Evolutionary conservation across 2,329 filamentous ascomycete species (phyloP).

Genomic region (Fusarium odoratissimum): DNA sequence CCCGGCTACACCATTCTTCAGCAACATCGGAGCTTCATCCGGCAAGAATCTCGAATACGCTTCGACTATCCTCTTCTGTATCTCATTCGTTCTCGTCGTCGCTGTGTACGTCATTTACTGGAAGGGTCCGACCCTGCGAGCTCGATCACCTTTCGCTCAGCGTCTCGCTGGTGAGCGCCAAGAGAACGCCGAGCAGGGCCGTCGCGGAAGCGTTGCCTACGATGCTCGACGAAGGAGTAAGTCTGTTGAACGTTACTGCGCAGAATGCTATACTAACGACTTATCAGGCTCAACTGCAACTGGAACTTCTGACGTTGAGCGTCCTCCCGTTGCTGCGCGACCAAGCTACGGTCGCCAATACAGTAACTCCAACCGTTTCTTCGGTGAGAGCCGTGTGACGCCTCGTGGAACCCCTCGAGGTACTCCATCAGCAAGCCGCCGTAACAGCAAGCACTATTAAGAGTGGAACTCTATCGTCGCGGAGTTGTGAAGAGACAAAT

Average conservation of each 20-base stretch:
- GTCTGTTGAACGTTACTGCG: background rate
- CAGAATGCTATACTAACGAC: conserved; percentile 8
- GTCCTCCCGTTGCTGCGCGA: conserved; percentile 25
- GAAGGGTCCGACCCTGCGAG: conserved; percentile 69
- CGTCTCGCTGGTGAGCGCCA: conserved; percentile 61
- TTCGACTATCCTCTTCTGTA: conserved; percentile 71
- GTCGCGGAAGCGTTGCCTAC: conserved; percentile 44
- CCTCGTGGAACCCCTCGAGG: conserved; percentile 52
- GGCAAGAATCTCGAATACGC: conserved; percentile 68
- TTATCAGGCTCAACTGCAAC: conserved; percentile 40
- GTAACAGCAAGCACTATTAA: conserved; percentile 17
- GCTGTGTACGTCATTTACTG: conserved; percentile 76
- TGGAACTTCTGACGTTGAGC: conserved; percentile 16
- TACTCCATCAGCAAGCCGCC: conserved; percentile 52
- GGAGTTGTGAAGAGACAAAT: background rate
- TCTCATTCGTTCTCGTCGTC: conserved; percentile 69
- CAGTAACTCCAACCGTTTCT: conserved; percentile 56
- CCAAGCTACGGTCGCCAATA: conserved; percentile 45
- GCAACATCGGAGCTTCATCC: conserved; percentile 62
- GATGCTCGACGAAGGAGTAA: conserved; percentile 46
- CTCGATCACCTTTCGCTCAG: conserved; percentile 73
- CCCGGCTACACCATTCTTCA: conserved; percentile 73
- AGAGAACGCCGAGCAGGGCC: conserved; percentile 46
- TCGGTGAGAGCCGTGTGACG: conserved; percentile 56
- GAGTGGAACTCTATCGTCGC: background rate